Evolutionary conservation across 495 filamentous ascomycete species (phyloP), one percentile per base, ranked within the genome.

Genomic region (Aspergillus olivimuriae): DNA sequence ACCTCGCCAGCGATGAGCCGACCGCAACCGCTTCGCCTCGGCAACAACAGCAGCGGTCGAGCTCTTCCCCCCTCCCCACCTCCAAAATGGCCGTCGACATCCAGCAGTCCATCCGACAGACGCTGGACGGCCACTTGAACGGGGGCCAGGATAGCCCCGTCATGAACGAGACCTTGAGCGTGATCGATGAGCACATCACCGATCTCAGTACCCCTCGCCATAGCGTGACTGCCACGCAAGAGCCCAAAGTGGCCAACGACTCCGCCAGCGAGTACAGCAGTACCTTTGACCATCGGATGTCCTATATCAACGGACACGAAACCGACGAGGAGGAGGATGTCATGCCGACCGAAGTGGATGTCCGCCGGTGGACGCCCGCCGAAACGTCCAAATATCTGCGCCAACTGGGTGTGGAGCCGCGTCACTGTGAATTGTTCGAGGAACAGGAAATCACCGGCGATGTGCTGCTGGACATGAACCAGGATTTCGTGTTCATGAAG

Each of bases 101-200:
- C 14, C 72, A 74, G 40, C 66, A 68, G 41, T 63, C 71, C 6
- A 66, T 72, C 40, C 66, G 65, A 14, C 57, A 76, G 47, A 60
- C 69, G 30, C 56, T 77, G 19, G 56, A 66, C 48, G 55, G 62
- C 47, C 58, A 74, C 46, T 35, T 65, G 43, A 65, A 62, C 28
- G 53, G 53, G 21, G 65, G 67, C 24, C 68, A 79, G 50, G 76
- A 80, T 19, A 90, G 87, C 56, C 87, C 89, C 2, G 90, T 97
- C 19, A 87, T 99, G 73, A 89, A 94, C 57, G 91, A 99, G 57
- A 97, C 94, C 0, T 65, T 99, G 44, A 95, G 88, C 53, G 94
- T 97, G 23, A 99, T 99, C 55, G 80, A 99, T 55, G 94, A 99
- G 63, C 94, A 96, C 59, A 97, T 99, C 36, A 95, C 89, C 18